Evolutionary conservation across 164 flowering plant genomes (phyloP).

Genomic region (Protea cynaroides): DNA sequence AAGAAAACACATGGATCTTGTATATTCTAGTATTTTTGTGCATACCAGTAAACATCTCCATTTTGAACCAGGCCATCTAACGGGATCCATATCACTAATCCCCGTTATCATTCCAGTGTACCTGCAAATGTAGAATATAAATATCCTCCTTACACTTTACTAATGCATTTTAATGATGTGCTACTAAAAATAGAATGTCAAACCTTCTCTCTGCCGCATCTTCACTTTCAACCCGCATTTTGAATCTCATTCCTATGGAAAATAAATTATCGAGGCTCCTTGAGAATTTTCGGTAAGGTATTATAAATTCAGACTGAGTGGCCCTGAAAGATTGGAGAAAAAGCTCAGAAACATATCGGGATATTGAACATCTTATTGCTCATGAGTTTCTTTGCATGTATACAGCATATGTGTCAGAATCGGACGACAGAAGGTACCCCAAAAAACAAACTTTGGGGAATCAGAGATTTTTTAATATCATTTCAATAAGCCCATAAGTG

Average conservation of each 20-base stretch:
- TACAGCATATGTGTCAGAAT: no score
- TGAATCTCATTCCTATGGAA: constrained; percentile 74
- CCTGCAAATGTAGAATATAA: constrained; percentile 28
- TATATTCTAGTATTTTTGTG: background rate
- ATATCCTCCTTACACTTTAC: background rate
- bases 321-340: constrained; percentile 42
- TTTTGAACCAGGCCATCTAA: constrained; percentile 81
- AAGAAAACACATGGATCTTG: no score
- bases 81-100: constrained; percentile 69
- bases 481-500: no score
- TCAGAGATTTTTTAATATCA: no score
- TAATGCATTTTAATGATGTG: background rate
- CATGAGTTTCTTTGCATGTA: no score
- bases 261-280: constrained; percentile 49
- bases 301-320: constrained; percentile 67
- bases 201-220: constrained; percentile 89
- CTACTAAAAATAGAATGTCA: constrained; percentile 1
- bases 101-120: constrained; percentile 71
- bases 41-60: constrained; percentile 88
- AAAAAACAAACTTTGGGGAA: no score
- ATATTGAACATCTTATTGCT: no score
- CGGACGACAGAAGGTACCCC: no score
- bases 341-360: background rate
- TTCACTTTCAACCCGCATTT: constrained; percentile 81
- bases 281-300: constrained; percentile 59